Conservation (phyloP, 768 basidiomycete species). For the Boletus sp. region DNA sequence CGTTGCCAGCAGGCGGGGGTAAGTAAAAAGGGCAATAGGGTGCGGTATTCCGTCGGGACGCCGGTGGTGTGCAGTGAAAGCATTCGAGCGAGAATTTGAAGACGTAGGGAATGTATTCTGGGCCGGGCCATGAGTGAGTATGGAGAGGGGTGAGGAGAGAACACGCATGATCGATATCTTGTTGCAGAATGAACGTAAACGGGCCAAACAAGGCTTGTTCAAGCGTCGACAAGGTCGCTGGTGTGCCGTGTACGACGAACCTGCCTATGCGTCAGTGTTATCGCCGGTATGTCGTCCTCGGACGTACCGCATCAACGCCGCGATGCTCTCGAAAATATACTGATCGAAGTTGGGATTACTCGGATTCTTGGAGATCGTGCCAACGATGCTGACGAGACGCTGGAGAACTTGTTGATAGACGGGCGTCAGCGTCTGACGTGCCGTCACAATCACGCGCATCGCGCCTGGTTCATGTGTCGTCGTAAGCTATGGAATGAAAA, state of each 20-base stretch:
- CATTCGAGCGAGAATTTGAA: constrained; percentile 98
- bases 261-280: constrained; percentile 37
- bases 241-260: constrained; percentile 75
- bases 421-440: constrained; percentile 72
- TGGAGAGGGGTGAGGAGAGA: neutral
- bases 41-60: constrained; percentile 75
- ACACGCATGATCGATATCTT: constrained; percentile 86
- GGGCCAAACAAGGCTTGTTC: constrained; percentile 83
- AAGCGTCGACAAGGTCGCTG: constrained; percentile 66
- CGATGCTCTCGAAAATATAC: constrained; percentile 94
- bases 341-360: constrained; percentile 98
- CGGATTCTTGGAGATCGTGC: constrained; percentile 90
- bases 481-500: constrained; percentile 1
- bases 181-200: constrained; percentile 83
- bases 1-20: constrained; percentile 89
- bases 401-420: constrained; percentile 61
- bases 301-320: constrained; percentile 81
- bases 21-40: constrained; percentile 77
- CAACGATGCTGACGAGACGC: constrained; percentile 80
- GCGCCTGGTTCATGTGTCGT: constrained; percentile 53
- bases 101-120: constrained; percentile 93
- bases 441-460: constrained; percentile 92
- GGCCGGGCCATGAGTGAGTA: neutral
- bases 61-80: constrained; percentile 71
- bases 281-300: neutral